Percentiles rank a stretch among this genome's conserved stretches.
These are phyloP conservation scores for Candida sithepensis DNA, from an alignment of 805 yeast species.

Conservation along the genomic window DNA sequence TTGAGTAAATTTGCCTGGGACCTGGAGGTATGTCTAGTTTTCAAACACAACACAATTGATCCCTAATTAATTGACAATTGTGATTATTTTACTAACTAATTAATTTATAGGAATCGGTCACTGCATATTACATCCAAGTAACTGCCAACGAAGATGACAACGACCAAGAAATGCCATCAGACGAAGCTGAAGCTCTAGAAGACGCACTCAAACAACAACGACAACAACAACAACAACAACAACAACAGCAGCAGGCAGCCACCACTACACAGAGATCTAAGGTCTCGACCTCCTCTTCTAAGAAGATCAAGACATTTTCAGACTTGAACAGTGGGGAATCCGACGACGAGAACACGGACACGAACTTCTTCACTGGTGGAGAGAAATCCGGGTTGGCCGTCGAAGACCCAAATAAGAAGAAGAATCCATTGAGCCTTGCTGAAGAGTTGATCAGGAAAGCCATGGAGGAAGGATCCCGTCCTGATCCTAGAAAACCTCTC, in stretches of 20 bases:
- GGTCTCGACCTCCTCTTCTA: neutral
- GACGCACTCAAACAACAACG: neutral
- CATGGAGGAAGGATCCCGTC: slow-evolving; percentile 55
- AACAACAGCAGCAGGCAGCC: neutral
- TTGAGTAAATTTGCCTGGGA: slow-evolving; percentile 30
- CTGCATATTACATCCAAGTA: slow-evolving; percentile 24
- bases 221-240: slow-evolving; percentile 1
- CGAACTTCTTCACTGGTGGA: slow-evolving; percentile 50
- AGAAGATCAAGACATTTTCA: slow-evolving; percentile 31
- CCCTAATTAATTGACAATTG: too few species aligned
- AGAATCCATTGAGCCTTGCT: slow-evolving; percentile 41
- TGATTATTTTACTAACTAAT: neutral
- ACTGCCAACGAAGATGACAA: slow-evolving; percentile 11
- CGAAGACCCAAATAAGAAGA: slow-evolving; percentile 55
- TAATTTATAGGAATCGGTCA: slow-evolving; percentile 20
- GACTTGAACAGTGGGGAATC: slow-evolving; percentile 29
- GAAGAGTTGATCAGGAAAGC: slow-evolving; percentile 65
- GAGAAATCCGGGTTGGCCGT: slow-evolving; percentile 79
- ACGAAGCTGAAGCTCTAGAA: slow-evolving; percentile 1
- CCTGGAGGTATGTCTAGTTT: slow-evolving; percentile 23
- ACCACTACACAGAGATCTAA: too few species aligned
- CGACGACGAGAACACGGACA: slow-evolving; percentile 32
- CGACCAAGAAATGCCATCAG: neutral
- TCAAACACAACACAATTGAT: too few species aligned
- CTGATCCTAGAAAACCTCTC: slow-evolving; percentile 27